Conservation (phyloP, 768 basidiomycete species). For the Trametes sanguinea region DNA sequence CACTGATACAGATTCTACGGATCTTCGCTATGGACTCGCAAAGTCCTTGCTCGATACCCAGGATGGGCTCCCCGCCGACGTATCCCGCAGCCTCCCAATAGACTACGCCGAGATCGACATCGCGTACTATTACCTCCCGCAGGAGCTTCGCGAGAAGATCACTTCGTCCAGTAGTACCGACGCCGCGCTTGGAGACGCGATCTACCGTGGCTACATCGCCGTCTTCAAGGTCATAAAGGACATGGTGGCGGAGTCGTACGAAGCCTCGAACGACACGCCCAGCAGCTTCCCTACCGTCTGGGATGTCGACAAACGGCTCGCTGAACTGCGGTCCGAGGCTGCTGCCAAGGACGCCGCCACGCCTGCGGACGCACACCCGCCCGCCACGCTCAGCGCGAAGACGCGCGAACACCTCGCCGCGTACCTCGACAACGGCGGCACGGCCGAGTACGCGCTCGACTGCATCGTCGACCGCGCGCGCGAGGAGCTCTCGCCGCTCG, state of each 20-base stretch:
- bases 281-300: slow-evolving; percentile 22
- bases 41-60: slow-evolving; percentile 14
- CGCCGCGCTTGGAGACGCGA: slow-evolving; percentile 15
- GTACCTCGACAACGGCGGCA: slow-evolving; percentile 33
- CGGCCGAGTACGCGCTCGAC: slow-evolving; percentile 33
- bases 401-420: slow-evolving; percentile 15
- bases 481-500: slow-evolving; percentile 32
- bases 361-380: background rate
- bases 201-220: slow-evolving; percentile 33
- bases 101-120: slow-evolving; percentile 19
- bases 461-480: slow-evolving; percentile 31
- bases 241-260: slow-evolving; percentile 19
- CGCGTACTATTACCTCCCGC: slow-evolving; percentile 18
- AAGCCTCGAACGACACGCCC: background rate
- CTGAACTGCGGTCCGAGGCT: background rate
- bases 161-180: background rate
- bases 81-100: slow-evolving; percentile 11
- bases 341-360: background rate
- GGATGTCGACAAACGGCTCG: slow-evolving; percentile 14
- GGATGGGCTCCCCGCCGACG: slow-evolving; percentile 12
- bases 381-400: background rate
- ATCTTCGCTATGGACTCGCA: slow-evolving; percentile 14
- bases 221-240: slow-evolving; percentile 28
- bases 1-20: slow-evolving; percentile 1
- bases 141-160: slow-evolving; percentile 12